Base-by-base conservation (phyloP, 2,329 filamentous ascomycete genomes). In the Drechslerella coelobrocha region DNA sequence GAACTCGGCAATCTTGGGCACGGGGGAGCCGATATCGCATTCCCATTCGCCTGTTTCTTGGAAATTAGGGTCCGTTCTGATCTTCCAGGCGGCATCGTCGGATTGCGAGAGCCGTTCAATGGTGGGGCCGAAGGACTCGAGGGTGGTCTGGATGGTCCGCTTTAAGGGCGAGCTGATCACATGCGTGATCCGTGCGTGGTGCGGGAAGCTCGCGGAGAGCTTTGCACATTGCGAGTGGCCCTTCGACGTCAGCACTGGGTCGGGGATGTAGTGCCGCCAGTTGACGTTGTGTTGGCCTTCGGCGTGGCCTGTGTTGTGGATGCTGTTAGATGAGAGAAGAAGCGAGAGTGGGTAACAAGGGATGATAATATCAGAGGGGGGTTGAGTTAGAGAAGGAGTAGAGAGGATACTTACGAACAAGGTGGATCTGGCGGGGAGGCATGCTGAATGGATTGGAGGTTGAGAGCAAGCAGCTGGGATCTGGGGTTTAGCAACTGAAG, bases 81-180 rank as follows among this genome's bases (percentile, higher is more conserved):
- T 47, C 43, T 66, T 68, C 14, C 75, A 75, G 56, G 74, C 17
- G 74, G 73, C 2, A 62, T 74, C 72, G 12, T 21, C 12, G 14
- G 19, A 12, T 3, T 51, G 23, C 53, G 71, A n/a, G 74, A n/a
- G n/a, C n/a, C 59, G 2, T 75, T 74, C 1, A 73, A 76, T 34
- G 31, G 74, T 61, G 43, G 66, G 66, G 29, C 53, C 17, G 68
- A 75, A 78, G 0, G 75, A 77, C 14, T 78, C 62, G 5, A 74
- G 71, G 2, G 77, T 78, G 8, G 77, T 79, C 62, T 79, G 77
- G 47, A 79, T 73, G 2, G 77, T 78, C 45, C 77, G 77, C 26
- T 73, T 74, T 2, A 78, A 71, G 1, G 77, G 78, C 12, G 78
- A 79, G 5, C 76, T 76, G 37, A 77, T 61, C 34, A 79, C 54